These are phyloP conservation scores for Coemansia sp. DNA, from an alignment of 192 early-diverging fungal genomes.

Conservation along the genomic window DNA sequence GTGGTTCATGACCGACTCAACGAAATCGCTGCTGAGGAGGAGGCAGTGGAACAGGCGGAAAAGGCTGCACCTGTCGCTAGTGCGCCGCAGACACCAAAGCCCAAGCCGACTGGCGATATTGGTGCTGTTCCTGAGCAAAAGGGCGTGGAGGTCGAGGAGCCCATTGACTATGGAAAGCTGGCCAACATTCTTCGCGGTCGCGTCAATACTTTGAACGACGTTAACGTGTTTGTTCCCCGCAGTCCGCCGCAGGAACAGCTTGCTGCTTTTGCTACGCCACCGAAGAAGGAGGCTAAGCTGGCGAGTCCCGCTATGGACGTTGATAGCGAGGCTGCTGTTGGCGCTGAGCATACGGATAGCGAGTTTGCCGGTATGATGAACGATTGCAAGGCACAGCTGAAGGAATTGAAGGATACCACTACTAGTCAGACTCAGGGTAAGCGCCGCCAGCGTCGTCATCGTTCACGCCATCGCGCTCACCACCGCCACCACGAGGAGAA, in stretches of 20 bases:
- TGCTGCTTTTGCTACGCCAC: neutral
- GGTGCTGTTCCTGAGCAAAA: neutral
- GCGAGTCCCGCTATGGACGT: neutral
- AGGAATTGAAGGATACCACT: constrained; percentile 17
- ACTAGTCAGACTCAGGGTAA: constrained; percentile 7
- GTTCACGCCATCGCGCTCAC: neutral
- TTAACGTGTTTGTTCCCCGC: constrained; percentile 30
- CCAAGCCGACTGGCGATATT: too few species aligned
- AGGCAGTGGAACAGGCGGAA: neutral
- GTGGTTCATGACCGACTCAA: constrained; percentile 38
- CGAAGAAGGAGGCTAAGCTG: neutral
- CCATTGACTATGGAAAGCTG: constrained; percentile 32
- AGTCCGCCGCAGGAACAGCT: constrained; percentile 19
- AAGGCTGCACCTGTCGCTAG: neutral
- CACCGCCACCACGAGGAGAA: neutral
- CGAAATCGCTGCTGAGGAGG: constrained; percentile 29
- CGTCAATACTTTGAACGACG: constrained; percentile 27
- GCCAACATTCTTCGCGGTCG: constrained; percentile 36
- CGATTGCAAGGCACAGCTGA: constrained; percentile 41
- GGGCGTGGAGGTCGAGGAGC: constrained; percentile 43
- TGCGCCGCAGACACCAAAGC: neutral
- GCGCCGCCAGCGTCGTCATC: constrained; percentile 15
- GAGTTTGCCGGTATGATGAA: constrained; percentile 38
- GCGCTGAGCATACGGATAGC: constrained; percentile 23
- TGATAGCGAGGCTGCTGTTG: neutral